A percentile compares a stretch with the other conserved stretches of the same genome.
Evolutionary conservation across 2,329 filamentous ascomycete species (phyloP).

Genomic region (Pyricularia sp.): DNA sequence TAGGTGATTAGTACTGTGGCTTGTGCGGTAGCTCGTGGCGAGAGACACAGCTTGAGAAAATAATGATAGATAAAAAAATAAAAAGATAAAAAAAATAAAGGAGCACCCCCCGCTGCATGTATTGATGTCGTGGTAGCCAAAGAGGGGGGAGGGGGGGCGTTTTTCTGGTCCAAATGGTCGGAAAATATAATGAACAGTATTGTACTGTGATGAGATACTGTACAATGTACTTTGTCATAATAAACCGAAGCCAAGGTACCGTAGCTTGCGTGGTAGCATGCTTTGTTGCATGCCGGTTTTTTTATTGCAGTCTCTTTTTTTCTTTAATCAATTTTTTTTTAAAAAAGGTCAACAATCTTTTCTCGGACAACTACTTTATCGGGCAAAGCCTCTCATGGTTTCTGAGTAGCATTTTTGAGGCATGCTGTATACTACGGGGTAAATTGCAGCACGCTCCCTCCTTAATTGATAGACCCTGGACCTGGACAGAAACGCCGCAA

Average conservation of each 20-base stretch:
- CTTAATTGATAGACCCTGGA: not conserved
- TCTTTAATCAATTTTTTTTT: not conserved
- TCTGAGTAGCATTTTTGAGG: not conserved
- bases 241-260: not conserved
- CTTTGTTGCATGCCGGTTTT: not conserved
- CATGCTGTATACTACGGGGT: not conserved
- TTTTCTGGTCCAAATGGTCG: not conserved
- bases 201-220: not conserved
- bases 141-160: no score
- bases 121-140: no score
- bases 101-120: no score
- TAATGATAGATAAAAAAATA: not conserved
- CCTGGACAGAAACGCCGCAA: not conserved
- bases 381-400: not conserved
- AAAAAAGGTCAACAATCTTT: not conserved
- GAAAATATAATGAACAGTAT: not conserved
- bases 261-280: not conserved
- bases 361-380: not conserved
- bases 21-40: not conserved
- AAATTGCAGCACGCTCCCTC: not conserved
- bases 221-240: not conserved
- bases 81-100: no score
- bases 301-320: not conserved
- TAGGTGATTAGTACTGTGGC: not conserved
- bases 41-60: not conserved